Evolutionary conservation across 495 filamentous ascomycete genomes (phyloP).

Genomic region (Hyaloscypha finlandica): DNA sequence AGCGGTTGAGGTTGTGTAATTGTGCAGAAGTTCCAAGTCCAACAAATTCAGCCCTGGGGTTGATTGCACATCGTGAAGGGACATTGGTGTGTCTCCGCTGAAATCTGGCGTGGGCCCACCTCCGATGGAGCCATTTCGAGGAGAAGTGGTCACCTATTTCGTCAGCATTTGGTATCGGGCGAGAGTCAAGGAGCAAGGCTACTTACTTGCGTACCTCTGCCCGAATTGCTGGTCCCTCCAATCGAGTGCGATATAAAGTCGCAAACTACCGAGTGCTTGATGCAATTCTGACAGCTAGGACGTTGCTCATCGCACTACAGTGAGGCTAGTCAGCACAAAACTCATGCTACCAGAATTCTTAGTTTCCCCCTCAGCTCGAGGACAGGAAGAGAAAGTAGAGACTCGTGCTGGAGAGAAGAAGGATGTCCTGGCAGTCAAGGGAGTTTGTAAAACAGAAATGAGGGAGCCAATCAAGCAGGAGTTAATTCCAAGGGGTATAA

Average conservation of each 20-base stretch:
- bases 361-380: neutral
- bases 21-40: constrained; percentile 47
- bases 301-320: constrained; percentile 46
- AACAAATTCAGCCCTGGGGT: constrained; percentile 33
- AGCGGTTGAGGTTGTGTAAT: constrained; percentile 42
- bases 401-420: neutral
- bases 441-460: neutral
- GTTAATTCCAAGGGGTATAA: neutral
- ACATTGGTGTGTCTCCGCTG: neutral
- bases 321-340: neutral
- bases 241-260: constrained; percentile 30
- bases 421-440: neutral
- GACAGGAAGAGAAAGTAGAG: neutral
- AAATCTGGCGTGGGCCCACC: neutral
- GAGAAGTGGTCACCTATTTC: neutral
- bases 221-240: neutral
- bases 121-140: neutral
- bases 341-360: neutral
- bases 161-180: neutral
- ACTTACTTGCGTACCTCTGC: neutral
- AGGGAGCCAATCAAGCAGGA: neutral
- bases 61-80: neutral
- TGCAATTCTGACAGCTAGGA: constrained; percentile 45
- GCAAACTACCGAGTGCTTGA: constrained; percentile 42
- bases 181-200: neutral